Evolutionary conservation across 441 rosid genomes (phyloP).

Genomic region (Populus tomentosa): DNA sequence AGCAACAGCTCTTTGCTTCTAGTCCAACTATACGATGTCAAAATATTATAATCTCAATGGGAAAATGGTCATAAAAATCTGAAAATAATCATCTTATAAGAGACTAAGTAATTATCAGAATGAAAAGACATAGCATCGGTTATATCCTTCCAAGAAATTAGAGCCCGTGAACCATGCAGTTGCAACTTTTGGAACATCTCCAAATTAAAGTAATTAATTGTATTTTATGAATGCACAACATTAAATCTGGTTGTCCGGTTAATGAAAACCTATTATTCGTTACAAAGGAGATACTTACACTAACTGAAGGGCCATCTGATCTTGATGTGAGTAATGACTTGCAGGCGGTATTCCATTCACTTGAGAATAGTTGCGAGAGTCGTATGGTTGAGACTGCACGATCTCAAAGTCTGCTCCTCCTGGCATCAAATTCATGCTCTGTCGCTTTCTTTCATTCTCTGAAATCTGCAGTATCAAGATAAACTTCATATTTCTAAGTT

Average conservation of each 20-base stretch:
- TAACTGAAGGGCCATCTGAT: constrained; percentile 79
- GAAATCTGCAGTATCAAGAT: constrained; percentile 47
- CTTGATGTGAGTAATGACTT: constrained; percentile 59
- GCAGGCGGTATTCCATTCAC: constrained; percentile 73
- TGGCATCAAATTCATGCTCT: constrained; percentile 70
- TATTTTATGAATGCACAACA: too few species aligned
- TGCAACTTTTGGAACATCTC: not conserved
- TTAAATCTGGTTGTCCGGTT: too few species aligned
- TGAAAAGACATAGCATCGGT: not conserved
- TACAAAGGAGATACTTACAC: constrained; percentile 39
- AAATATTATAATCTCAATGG: not conserved
- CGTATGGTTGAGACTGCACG: constrained; percentile 60
- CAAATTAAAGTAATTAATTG: not conserved
- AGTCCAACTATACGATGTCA: not conserved
- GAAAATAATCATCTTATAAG: not conserved
- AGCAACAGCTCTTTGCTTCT: not conserved
- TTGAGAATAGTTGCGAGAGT: constrained; percentile 74
- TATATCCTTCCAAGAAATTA: not conserved
- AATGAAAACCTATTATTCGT: not conserved
- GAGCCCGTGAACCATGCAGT: not conserved
- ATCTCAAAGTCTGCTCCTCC: constrained; percentile 62
- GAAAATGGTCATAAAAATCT: too few species aligned
- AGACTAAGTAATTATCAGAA: not conserved
- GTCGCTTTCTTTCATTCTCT: constrained; percentile 69
- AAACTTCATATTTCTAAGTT: not conserved